Percentiles rank a stretch among this genome's conserved stretches.
Evolutionary conservation across 441 rosid species (phyloP).

Genomic region (Daphne laureola): DNA sequence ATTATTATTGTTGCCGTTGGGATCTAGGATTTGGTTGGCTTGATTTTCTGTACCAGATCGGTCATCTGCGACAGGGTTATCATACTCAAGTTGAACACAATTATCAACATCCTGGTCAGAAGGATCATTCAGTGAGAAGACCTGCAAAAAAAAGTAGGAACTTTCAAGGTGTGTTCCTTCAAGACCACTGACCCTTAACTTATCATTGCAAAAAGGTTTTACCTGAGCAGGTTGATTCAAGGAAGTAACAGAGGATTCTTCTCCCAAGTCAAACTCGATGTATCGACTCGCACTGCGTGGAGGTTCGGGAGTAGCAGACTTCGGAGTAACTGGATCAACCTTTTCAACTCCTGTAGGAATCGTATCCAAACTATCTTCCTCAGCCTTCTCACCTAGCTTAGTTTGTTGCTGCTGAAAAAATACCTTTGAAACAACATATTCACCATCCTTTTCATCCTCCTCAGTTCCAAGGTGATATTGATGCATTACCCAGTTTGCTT

Average conservation of each 20-base stretch:
- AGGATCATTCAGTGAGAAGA: conserved; percentile 13
- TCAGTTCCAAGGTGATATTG: conserved; percentile 85
- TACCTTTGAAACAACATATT: conserved; percentile 75
- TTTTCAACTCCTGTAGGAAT: conserved; percentile 25
- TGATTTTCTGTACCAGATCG: conserved; percentile 22
- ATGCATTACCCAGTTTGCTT: conserved; percentile 96
- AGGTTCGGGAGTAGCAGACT: conserved; percentile 59
- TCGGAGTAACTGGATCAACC: conserved; percentile 75
- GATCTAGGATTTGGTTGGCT: conserved; percentile 22
- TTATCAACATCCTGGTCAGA: conserved; percentile 21
- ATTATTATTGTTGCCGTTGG: conserved; percentile 21
- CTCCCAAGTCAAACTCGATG: conserved; percentile 26
- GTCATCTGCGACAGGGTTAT: conserved; percentile 14
- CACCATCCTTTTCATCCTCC: conserved; percentile 82
- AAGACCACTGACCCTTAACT: neutral
- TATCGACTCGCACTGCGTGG: conserved; percentile 32
- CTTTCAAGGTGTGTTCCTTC: conserved; percentile 11
- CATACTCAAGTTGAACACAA: conserved; percentile 27
- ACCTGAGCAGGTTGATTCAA: conserved; percentile 39
- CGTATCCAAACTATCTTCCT: conserved; percentile 37
- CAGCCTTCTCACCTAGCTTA: conserved; percentile 49
- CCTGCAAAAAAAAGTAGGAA: conserved; percentile 4
- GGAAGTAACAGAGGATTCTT: conserved; percentile 18
- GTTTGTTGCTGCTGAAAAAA: conserved; percentile 58
- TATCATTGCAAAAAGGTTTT: conserved; percentile 12